Evolutionary conservation across 257 asterid genomes (phyloP), one percentile per base, ranked within the genome.

Genomic region (Solanum virginianum): DNA sequence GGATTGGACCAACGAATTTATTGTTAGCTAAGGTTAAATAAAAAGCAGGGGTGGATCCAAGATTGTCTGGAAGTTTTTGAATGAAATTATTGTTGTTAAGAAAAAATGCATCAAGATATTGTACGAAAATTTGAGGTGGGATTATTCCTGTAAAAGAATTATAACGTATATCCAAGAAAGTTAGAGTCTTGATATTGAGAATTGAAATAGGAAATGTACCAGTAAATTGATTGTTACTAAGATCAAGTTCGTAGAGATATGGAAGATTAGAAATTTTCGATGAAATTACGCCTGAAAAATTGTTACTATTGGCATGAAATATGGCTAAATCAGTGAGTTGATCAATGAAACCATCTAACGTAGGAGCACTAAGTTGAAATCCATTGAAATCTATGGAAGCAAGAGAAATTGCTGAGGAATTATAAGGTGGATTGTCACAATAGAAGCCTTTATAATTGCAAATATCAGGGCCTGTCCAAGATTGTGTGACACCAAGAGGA

Each of bases 361-460:
- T 86, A 2, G 96, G 92, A 1, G 98, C 94, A 14, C 90, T 11
- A 14, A 95, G 88, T 1, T 85, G 93, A 91, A 94, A 94, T 5
- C 96, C 98, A 59, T 90, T 95, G 91, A 95, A 92, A 83, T 95
- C 98, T 24, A 95, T 80, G 17, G 98, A 90, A 4, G 98, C 97
- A 11, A 95, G 87, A 0, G 96, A 93, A 45, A 86, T 84, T 82
- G 97, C 98, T 2, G 98, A 92, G 36, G 18, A 69, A 88, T 94
- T 93, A 85, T 94, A 91, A 0, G 97, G 98, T 0, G 97, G 98
- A 66, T 62, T 60, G 49, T 89, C 97, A 74, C 98, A 93, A 88
- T 85, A 95, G 32, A 95, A 94, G 13, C 98, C 98, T 65, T 79
- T 87, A 88, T 92, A 95, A 9, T 32, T 89, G 90, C 97, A 95